Base-by-base conservation (phyloP, 805 yeast species). In the Candida patagonica region DNA sequence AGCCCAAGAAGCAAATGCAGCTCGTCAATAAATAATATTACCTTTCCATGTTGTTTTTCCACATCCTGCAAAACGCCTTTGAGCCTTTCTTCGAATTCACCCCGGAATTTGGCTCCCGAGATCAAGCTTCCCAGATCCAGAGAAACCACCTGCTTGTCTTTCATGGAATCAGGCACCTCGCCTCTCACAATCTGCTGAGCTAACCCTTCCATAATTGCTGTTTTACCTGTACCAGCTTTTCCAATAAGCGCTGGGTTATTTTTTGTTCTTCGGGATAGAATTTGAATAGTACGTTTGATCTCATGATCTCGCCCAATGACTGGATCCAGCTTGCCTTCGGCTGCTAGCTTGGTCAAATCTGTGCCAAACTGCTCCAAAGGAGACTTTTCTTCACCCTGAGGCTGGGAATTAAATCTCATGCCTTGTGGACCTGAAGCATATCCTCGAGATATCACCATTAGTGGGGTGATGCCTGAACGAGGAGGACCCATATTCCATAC, bases 281-380 rank as follows among this genome's bases (percentile, higher is more conserved):
- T 88, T 58, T 89, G 97, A 42, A 89, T 80, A 0, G 97, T 89
- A 43, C 98, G 69, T 43, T 89, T 72, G 42, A 89, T 92, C 56
- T 92, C 97, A 46, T 88, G 95, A 54, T 92, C 97, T 47, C 97
- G 70, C 2, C 98, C 98, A 53, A 89, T 92, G 17, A 92, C 97
- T 0, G 98, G 98, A 54, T 89, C 98, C 27, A 89, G 67, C 52
- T 85, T 85, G 22, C 97, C 97, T 40, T 83, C 84, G 45, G 72
- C 70, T 1, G 98, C 98, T 49, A 89, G 59, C 42, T 79, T 76
- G 1, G 97, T 92, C 46, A 89, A 63, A 58, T 92, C 89, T 0
- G 82, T 73, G 17, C 96, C 98, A 56, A 66, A 89, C 54, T 79
- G 78, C 51, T 86, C 86, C 44, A 89, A 63, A 0, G 96, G 94